A percentile compares a stretch with the other conserved stretches of the same genome.
phyloP scores from a whole-genome alignment of 2,329 filamentous ascomycete genomes.

The Botryotinia calthae region DNA sequence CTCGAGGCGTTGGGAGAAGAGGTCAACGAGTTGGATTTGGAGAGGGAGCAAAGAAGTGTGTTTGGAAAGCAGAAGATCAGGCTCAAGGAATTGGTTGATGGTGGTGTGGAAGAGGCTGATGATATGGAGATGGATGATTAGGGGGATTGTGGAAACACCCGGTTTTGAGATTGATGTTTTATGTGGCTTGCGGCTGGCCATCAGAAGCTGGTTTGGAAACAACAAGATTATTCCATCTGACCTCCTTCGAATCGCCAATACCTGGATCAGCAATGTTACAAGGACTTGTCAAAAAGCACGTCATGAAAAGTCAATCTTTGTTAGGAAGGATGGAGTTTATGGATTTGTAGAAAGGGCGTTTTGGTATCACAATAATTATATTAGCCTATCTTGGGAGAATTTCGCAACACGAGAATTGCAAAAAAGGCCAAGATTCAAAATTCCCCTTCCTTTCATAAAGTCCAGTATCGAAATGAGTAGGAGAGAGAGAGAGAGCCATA shows the following conservation, averaged over 20 bases:
- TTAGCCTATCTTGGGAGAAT: neutral
- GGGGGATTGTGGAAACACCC: conserved; percentile 24
- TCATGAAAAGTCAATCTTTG: conserved; percentile 11
- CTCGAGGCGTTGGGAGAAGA: conserved; percentile 51
- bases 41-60: conserved; percentile 41
- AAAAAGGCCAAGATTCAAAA: neutral
- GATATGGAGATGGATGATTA: conserved; percentile 48
- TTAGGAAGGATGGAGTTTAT: conserved; percentile 19
- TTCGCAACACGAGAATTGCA: neutral
- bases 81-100: conserved; percentile 38
- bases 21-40: conserved; percentile 50
- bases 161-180: conserved; percentile 6
- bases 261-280: neutral
- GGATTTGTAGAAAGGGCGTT: conserved; percentile 20
- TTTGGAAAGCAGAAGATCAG: conserved; percentile 44
- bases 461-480: neutral
- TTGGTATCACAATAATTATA: conserved; percentile 20
- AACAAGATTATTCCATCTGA: neutral
- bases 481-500: neutral
- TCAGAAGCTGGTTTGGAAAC: conserved; percentile 6
- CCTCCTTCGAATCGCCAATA: neutral
- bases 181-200: neutral
- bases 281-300: neutral
- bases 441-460: neutral
- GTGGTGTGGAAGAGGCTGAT: conserved; percentile 45